phyloP scores from a whole-genome alignment of 129 eudicot genomes.

The Helianthus annuus region DNA sequence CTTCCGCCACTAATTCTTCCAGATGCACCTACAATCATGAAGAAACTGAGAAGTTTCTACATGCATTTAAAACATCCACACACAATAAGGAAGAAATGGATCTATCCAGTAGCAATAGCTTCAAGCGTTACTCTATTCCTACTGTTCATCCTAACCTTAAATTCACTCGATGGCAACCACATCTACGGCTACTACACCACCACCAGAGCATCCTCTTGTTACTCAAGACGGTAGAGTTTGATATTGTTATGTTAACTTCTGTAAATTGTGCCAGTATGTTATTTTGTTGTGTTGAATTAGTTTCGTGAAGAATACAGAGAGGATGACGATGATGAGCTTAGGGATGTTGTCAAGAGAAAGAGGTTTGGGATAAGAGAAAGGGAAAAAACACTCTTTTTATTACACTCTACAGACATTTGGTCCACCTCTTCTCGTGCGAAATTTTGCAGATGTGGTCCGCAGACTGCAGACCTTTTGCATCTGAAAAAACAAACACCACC shows the following conservation, averaged over 20 bases:
- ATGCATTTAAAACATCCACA: slow-evolving; percentile 37
- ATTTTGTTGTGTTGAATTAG: not conserved
- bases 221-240: slow-evolving; percentile 4
- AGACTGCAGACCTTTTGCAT: too few species aligned
- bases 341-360: too few species aligned
- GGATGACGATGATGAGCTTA: too few species aligned
- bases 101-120: slow-evolving; percentile 47
- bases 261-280: not conserved
- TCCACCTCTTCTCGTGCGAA: too few species aligned
- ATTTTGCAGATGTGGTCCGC: too few species aligned
- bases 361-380: too few species aligned
- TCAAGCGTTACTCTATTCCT: slow-evolving; percentile 44
- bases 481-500: too few species aligned
- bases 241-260: not conserved
- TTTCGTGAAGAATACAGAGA: too few species aligned
- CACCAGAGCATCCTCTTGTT: slow-evolving; percentile 16
- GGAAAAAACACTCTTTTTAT: too few species aligned
- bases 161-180: slow-evolving; percentile 30
- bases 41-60: slow-evolving; percentile 42
- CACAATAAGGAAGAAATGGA: slow-evolving; percentile 42
- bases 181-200: slow-evolving; percentile 30
- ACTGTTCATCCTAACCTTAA: slow-evolving; percentile 43
- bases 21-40: slow-evolving; percentile 25
- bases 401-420: too few species aligned
- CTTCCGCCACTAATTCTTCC: not conserved